These are phyloP conservation scores for Venturia oleaginea DNA, from an alignment of 2,329 filamentous ascomycete species.

Conservation along the genomic window DNA sequence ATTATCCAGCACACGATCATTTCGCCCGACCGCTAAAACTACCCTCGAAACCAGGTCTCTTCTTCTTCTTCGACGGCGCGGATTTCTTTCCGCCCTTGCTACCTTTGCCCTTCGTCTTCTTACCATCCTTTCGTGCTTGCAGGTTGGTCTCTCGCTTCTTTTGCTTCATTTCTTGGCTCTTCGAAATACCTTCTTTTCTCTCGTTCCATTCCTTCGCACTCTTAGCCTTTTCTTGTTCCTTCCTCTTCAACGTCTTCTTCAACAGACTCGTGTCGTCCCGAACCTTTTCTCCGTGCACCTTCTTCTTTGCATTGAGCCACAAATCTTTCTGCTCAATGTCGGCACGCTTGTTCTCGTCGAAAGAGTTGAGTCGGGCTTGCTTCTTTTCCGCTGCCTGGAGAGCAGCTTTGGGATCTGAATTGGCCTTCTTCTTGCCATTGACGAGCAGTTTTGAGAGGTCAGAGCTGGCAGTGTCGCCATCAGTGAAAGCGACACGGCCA, in stretches of 20 bases:
- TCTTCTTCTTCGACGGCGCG: slow-evolving; percentile 41
- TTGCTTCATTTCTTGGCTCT: slow-evolving; percentile 39
- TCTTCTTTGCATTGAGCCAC: slow-evolving; percentile 85
- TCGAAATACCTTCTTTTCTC: slow-evolving; percentile 34
- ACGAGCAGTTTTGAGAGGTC: slow-evolving; percentile 50
- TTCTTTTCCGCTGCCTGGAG: slow-evolving; percentile 82
- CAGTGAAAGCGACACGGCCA: slow-evolving; percentile 80
- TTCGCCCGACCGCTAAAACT: slow-evolving; percentile 46
- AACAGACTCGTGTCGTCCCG: slow-evolving; percentile 71
- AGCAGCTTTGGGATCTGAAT: slow-evolving; percentile 75
- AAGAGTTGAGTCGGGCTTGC: slow-evolving; percentile 63
- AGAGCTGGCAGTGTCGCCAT: slow-evolving; percentile 71
- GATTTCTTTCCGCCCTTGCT: slow-evolving; percentile 43
- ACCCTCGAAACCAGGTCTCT: slow-evolving; percentile 51
- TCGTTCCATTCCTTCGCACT: slow-evolving; percentile 73
- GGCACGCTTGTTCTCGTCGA: slow-evolving; percentile 72
- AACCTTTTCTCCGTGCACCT: slow-evolving; percentile 81
- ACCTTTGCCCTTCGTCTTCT: slow-evolving; percentile 57
- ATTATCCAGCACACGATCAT: background rate
- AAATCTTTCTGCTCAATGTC: slow-evolving; percentile 89
- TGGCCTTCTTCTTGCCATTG: slow-evolving; percentile 67
- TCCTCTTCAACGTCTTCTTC: slow-evolving; percentile 91
- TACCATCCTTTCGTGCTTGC: slow-evolving; percentile 64
- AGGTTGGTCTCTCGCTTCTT: slow-evolving; percentile 47
- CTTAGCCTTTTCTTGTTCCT: slow-evolving; percentile 83